Evolutionary conservation across 495 filamentous ascomycete species (phyloP).

Genomic region (Hyaloscypha variabilis): DNA sequence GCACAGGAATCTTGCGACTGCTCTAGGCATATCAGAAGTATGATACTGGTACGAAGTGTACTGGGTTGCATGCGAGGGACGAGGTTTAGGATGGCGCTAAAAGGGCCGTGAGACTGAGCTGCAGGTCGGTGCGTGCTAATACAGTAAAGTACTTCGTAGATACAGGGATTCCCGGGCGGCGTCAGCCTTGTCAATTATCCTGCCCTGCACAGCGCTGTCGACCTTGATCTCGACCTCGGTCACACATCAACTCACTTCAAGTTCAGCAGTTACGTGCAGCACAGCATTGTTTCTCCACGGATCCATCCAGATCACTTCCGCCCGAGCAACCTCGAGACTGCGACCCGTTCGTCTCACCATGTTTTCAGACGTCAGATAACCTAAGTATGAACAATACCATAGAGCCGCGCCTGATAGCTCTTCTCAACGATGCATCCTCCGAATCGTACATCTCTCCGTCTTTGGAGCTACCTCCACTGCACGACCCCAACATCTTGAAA

Average conservation of each 20-base stretch:
- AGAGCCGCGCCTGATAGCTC: slow-evolving; percentile 60
- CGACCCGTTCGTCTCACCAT: slow-evolving; percentile 7
- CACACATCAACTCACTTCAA: too few relatives aligned
- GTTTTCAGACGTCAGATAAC: slow-evolving; percentile 13
- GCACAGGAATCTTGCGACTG: background rate
- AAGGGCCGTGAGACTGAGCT: background rate
- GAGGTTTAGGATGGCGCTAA: background rate
- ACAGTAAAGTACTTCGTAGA: too few relatives aligned
- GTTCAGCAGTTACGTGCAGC: too few relatives aligned
- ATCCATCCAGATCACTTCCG: background rate
- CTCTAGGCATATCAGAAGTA: background rate
- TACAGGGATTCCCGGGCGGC: background rate
- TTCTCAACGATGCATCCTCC: slow-evolving; percentile 43
- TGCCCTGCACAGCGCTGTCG: too few relatives aligned
- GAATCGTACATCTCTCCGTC: slow-evolving; percentile 38
- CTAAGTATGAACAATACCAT: slow-evolving; percentile 48
- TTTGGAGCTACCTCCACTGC: slow-evolving; percentile 48
- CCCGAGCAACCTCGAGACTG: background rate
- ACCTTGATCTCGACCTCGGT: too few relatives aligned
- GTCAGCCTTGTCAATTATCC: background rate
- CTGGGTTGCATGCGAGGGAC: too few relatives aligned
- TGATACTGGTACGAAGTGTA: background rate
- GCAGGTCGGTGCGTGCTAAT: background rate
- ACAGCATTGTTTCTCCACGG: too few relatives aligned
- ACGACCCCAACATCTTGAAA: slow-evolving; percentile 39